Evolutionary conservation across 805 yeast species (phyloP), one percentile per base, ranked within the genome.

Genomic region (Monosporozyma solicola): DNA sequence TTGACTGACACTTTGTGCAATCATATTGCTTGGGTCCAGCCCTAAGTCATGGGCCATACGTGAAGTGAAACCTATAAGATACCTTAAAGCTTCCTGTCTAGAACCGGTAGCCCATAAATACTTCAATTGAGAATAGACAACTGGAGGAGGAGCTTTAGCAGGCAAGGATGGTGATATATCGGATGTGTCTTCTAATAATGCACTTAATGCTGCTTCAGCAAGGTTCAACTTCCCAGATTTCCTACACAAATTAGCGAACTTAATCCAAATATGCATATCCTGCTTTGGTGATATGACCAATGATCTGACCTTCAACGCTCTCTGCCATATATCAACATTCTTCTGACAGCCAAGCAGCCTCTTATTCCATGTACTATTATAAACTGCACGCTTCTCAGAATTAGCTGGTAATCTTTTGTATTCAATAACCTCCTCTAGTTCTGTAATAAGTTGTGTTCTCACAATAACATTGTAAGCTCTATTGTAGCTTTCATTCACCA

Each of bases 251-350:
- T 92, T 92, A 25, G 98, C 97, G 74, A 91, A 92, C 68, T 91
- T 92, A 61, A 92, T 91, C 97, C 97, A 89, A 82, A 90, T 89
- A 50, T 86, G 92, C 96, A 92, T 87, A 66, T 92, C 97, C 61
- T 91, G 95, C 59, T 90, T 87, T 1, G 98, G 98, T 56, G 84
- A 84, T 50, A 92, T 87, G n/a, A 92, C 97, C 52, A 92, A 74
- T 0, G 97, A 90, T 54, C 97, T 76, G 1, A 92, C 96, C 66
- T 89, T 89, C 53, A 92, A 76, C 82, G 90, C 85, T 64, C 98
- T 76, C 68, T 92, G 97, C 98, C 98, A 92, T 29, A 90, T 87
- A 70, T 92, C 98, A 52, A 92, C 97, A 70, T 90, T 92, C 61
- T 92, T 78, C 71, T 92, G 97, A 66, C 97, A 89, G 2, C 97